phyloP scores from a whole-genome alignment of 2,329 filamentous ascomycete species.

The Aspergillus vadensis region DNA sequence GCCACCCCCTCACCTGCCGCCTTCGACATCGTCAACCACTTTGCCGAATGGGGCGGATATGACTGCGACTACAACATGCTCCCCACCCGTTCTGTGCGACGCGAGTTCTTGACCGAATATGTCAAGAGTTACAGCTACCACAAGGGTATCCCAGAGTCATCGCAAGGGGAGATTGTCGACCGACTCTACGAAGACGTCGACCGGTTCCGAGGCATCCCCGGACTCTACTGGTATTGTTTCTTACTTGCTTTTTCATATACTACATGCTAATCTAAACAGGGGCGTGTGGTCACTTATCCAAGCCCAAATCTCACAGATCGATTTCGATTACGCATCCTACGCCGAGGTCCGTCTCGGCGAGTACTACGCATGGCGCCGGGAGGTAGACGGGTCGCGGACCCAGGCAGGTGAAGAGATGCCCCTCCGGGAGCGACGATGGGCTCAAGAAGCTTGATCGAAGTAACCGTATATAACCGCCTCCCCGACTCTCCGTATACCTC shows the following conservation, averaged over 20 bases:
- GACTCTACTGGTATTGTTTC: conserved; percentile 66
- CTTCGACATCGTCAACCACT: conserved; percentile 97
- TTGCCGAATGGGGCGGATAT: conserved; percentile 97
- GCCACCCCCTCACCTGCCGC: conserved; percentile 90
- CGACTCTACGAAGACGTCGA: conserved; percentile 81
- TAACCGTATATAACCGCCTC: neutral
- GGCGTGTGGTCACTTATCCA: conserved; percentile 97
- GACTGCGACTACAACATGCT: conserved; percentile 87
- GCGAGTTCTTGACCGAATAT: conserved; percentile 82
- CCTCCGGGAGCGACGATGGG: conserved; percentile 79
- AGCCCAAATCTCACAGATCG: conserved; percentile 88
- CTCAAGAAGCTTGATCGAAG: conserved; percentile 51
- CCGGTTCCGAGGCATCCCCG: conserved; percentile 81
- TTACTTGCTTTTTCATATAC: neutral
- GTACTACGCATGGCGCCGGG: conserved; percentile 89
- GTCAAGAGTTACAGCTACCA: conserved; percentile 70
- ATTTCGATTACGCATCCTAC: conserved; percentile 94
- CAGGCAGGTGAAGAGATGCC: conserved; percentile 62
- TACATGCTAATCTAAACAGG: conserved; percentile 56
- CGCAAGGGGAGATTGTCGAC: conserved; percentile 64
- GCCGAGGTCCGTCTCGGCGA: conserved; percentile 83
- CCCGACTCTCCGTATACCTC: neutral
- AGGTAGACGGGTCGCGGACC: conserved; percentile 64
- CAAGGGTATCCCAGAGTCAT: conserved; percentile 34
- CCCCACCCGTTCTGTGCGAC: conserved; percentile 74